phyloP scores from a whole-genome alignment of 225 moss, liverwort and hornwort species.

The Anthoceros angustus region DNA sequence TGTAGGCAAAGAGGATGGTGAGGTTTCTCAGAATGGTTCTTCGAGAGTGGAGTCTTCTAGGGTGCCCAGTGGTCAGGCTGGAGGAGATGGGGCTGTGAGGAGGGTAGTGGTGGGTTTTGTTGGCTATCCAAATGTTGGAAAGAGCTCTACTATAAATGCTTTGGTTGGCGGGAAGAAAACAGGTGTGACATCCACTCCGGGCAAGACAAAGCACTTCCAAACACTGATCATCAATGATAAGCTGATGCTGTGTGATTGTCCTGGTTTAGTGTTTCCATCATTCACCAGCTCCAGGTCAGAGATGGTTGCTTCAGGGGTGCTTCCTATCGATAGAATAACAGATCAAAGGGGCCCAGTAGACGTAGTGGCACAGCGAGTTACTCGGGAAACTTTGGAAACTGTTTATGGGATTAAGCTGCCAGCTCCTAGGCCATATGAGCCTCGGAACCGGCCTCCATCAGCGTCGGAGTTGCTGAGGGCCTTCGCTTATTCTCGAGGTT shows the following conservation, averaged over 20 bases:
- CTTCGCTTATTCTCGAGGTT: slow-evolving; percentile 67
- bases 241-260: slow-evolving; percentile 89
- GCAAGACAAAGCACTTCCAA: slow-evolving; percentile 97
- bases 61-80: slow-evolving; percentile 9
- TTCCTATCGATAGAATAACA: slow-evolving; percentile 84
- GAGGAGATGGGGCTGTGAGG: slow-evolving; percentile 19
- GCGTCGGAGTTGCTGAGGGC: slow-evolving; percentile 77
- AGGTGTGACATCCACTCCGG: slow-evolving; percentile 92
- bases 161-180: slow-evolving; percentile 92
- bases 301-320: slow-evolving; percentile 94
- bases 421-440: slow-evolving; percentile 66
- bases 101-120: slow-evolving; percentile 93
- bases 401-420: slow-evolving; percentile 66
- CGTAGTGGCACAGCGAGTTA: slow-evolving; percentile 68
- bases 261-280: slow-evolving; percentile 86
- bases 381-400: slow-evolving; percentile 44
- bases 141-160: slow-evolving; percentile 95
- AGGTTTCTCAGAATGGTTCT: slow-evolving; percentile 19
- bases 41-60: slow-evolving; percentile 3
- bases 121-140: slow-evolving; percentile 97
- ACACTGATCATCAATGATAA: slow-evolving; percentile 82
- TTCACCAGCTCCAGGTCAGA: slow-evolving; percentile 80
- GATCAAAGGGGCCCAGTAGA: slow-evolving; percentile 93
- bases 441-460: slow-evolving; percentile 47
- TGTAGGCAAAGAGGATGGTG: slow-evolving; percentile 19